Conservation (phyloP, 176 grass and related monocot genomes). For the Secale cereale region DNA sequence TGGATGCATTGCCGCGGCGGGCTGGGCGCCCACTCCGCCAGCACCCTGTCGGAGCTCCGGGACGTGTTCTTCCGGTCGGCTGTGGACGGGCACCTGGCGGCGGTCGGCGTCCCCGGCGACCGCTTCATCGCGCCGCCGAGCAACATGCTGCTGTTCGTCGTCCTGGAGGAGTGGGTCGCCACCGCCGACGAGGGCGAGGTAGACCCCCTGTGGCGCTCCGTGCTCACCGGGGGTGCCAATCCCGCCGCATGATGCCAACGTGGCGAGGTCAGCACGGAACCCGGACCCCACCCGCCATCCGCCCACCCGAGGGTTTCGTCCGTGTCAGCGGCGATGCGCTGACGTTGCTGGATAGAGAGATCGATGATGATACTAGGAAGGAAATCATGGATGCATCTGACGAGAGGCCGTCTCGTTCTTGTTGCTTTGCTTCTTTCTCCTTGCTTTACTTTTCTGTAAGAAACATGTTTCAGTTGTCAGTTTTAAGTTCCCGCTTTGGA, state of each 20-base stretch:
- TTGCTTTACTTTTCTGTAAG: neutral
- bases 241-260: constrained; percentile 31
- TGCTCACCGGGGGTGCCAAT: constrained; percentile 22
- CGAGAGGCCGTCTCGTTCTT: neutral
- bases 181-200: constrained; percentile 42
- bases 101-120: constrained; percentile 50
- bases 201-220: constrained; percentile 63
- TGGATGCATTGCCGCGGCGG: constrained; percentile 43
- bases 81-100: constrained; percentile 39
- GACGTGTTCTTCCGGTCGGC: constrained; percentile 83
- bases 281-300: neutral
- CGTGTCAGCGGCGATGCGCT: constrained; percentile 4
- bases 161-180: constrained; percentile 40
- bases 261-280: neutral
- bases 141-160: constrained; percentile 38
- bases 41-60: constrained; percentile 29
- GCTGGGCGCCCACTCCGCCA: neutral
- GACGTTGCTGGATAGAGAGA: neutral
- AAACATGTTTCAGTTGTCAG: neutral
- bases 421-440: neutral
- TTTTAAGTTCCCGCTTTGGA: neutral
- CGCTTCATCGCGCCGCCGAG: constrained; percentile 29
- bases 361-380: neutral
- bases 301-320: neutral
- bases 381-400: neutral